Percentiles rank a stretch among this genome's conserved stretches.
phyloP scores from a whole-genome alignment of 768 basidiomycete genomes.

The Kwoniella dejecticola region DNA sequence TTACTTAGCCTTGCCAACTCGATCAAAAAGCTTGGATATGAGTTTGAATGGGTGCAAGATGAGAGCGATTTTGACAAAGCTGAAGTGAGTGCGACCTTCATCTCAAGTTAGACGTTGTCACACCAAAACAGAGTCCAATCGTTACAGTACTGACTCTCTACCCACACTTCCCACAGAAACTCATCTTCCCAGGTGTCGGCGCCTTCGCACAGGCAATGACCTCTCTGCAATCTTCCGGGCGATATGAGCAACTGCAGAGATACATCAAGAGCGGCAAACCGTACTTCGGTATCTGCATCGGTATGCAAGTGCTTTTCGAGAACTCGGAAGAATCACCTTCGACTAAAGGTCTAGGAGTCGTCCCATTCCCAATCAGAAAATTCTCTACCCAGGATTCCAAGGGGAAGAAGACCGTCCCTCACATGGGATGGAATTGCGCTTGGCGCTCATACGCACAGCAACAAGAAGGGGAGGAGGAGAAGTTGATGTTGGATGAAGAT shows the following conservation, averaged over 20 bases:
- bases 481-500: constrained; percentile 57
- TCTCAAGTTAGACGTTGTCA: too few relatives aligned
- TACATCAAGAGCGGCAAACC: constrained; percentile 87
- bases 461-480: constrained; percentile 57
- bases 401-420: constrained; percentile 79
- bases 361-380: constrained; percentile 75
- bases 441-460: constrained; percentile 58
- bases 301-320: constrained; percentile 92
- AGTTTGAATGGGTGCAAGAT: constrained; percentile 82
- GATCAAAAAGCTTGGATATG: constrained; percentile 75
- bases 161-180: constrained; percentile 62
- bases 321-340: constrained; percentile 76
- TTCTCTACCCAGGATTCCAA: constrained; percentile 59
- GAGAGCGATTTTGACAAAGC: constrained; percentile 82
- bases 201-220: constrained; percentile 85
- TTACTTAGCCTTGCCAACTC: constrained; percentile 80
- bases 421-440: constrained; percentile 95
- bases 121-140: too few relatives aligned
- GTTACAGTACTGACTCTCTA: too few relatives aligned
- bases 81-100: constrained; percentile 65
- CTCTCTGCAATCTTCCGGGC: constrained; percentile 70
- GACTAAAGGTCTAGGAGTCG: constrained; percentile 73
- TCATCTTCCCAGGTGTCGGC: constrained; percentile 96
- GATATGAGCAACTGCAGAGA: constrained; percentile 73
- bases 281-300: constrained; percentile 94